Conservation (phyloP, 768 basidiomycete genomes). For the Candolleomyces eurysporus region DNA sequence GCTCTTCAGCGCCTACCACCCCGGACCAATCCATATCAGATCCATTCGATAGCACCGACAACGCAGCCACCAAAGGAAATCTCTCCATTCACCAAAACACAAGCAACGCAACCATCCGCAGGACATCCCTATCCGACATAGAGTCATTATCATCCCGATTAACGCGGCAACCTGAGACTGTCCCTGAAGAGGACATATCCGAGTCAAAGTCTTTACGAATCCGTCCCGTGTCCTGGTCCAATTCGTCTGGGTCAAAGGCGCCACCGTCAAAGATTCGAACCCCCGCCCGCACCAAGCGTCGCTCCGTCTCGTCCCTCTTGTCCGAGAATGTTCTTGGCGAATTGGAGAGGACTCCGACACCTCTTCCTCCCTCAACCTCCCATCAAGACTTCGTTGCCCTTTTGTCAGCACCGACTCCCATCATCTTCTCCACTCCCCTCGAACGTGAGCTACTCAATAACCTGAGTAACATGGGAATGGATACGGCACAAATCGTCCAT, state of each 20-base stretch:
- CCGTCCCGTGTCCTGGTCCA: slow-evolving; percentile 27
- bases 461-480: slow-evolving; percentile 78
- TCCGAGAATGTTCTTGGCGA: slow-evolving; percentile 55
- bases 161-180: slow-evolving; percentile 42
- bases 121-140: slow-evolving; percentile 31
- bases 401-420: slow-evolving; percentile 63
- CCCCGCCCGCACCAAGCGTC: slow-evolving; percentile 91
- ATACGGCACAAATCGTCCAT: slow-evolving; percentile 94
- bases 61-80: background rate
- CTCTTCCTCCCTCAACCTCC: slow-evolving; percentile 34
- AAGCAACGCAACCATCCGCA: slow-evolving; percentile 63
- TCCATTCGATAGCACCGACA: slow-evolving; percentile 38
- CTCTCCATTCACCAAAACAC: slow-evolving; percentile 43
- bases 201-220: slow-evolving; percentile 7
- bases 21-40: slow-evolving; percentile 50
- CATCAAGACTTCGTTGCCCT: slow-evolving; percentile 62
- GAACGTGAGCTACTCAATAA: slow-evolving; percentile 80
- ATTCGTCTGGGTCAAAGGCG: slow-evolving; percentile 32
- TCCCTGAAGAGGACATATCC: slow-evolving; percentile 48
- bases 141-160: slow-evolving; percentile 36
- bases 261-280: slow-evolving; percentile 79
- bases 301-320: slow-evolving; percentile 87
- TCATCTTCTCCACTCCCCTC: slow-evolving; percentile 82
- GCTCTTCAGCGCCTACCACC: slow-evolving; percentile 53
- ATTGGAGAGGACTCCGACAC: slow-evolving; percentile 41